phyloP scores from a whole-genome alignment of 805 yeast species.

The Zygotorulaspora sp. region DNA sequence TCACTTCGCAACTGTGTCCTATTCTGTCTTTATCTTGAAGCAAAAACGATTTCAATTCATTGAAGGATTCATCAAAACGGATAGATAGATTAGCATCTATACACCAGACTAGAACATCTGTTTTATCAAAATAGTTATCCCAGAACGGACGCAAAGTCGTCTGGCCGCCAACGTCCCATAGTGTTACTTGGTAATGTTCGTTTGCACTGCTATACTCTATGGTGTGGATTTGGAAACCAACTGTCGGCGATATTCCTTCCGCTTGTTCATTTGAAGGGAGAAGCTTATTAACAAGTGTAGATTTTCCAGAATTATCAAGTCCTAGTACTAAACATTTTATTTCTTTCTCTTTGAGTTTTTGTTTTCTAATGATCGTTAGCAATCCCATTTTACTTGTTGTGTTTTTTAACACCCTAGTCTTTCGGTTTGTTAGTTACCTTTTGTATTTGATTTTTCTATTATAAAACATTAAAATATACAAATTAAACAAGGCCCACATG shows the following conservation, averaged over 20 bases:
- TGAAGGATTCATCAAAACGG: constrained; percentile 59
- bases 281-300: constrained; percentile 67
- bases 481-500: neutral
- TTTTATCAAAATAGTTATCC: constrained; percentile 86
- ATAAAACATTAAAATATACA: constrained; percentile 1
- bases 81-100: constrained; percentile 59
- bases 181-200: constrained; percentile 37
- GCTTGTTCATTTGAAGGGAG: constrained; percentile 41
- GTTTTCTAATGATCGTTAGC: constrained; percentile 72
- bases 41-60: constrained; percentile 59
- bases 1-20: constrained; percentile 52
- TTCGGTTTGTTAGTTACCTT: neutral
- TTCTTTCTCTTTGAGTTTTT: constrained; percentile 74
- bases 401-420: neutral
- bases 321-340: constrained; percentile 74
- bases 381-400: constrained; percentile 67
- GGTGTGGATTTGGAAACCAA: constrained; percentile 82
- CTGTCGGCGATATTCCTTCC: constrained; percentile 69
- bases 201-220: constrained; percentile 20
- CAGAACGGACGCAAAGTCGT: constrained; percentile 77
- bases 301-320: constrained; percentile 86
- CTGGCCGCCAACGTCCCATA: constrained; percentile 96
- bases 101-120: constrained; percentile 81
- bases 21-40: constrained; percentile 58
- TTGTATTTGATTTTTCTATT: neutral